Conservation (phyloP, 495 filamentous ascomycete species). For the Penicillium subrubescens region DNA sequence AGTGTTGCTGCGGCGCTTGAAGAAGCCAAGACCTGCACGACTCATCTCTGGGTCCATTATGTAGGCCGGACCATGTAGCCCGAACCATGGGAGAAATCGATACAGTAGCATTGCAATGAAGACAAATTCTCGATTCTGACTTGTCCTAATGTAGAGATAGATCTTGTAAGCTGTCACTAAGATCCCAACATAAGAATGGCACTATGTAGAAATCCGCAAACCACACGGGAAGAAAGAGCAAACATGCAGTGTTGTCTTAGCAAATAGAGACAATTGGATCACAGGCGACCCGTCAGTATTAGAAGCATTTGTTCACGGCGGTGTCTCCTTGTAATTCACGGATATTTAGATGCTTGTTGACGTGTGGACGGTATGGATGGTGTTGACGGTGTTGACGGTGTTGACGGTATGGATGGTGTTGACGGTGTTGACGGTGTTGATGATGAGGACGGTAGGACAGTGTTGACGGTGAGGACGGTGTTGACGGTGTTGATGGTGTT, state of each 20-base stretch:
- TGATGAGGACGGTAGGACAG: too few relatives aligned
- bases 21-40: slow-evolving; percentile 5
- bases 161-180: background rate
- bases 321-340: background rate
- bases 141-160: background rate
- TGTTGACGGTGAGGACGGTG: background rate
- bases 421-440: too few relatives aligned
- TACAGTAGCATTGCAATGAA: background rate
- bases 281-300: too few relatives aligned
- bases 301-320: background rate
- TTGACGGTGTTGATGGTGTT: too few relatives aligned
- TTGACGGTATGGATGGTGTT: too few relatives aligned
- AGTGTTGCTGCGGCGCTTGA: background rate
- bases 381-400: background rate
- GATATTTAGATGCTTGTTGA: background rate
- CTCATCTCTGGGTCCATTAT: background rate
- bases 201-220: background rate
- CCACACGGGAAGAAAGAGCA: background rate
- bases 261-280: background rate
- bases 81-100: background rate
- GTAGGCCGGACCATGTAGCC: too few relatives aligned
- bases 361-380: background rate
- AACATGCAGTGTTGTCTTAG: background rate
- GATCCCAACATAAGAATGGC: background rate
- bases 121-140: background rate